Conservation (phyloP, 2,329 filamentous ascomycete species). For the Ambrosiella beaveri region DNA sequence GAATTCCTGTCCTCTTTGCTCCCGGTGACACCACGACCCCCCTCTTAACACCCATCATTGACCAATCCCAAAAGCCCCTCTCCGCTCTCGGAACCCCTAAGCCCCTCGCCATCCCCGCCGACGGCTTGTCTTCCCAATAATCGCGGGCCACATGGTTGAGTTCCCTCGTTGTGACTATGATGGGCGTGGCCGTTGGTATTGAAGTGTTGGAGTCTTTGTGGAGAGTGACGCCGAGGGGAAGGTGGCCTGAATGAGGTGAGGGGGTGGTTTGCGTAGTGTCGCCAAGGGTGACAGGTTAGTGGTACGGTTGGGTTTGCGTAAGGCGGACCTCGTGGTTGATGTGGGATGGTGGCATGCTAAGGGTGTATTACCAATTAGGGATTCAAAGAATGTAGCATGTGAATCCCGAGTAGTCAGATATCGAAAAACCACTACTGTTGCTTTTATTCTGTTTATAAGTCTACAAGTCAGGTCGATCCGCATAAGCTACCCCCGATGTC, state of each 20-base stretch:
- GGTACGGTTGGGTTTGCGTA: background rate
- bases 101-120: conserved; percentile 18
- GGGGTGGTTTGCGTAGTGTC: background rate
- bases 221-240: background rate
- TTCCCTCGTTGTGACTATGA: background rate
- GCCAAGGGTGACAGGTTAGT: background rate
- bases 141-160: conserved; percentile 13
- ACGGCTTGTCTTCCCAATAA: conserved; percentile 20
- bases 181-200: background rate
- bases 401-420: too few species aligned
- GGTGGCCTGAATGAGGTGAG: background rate
- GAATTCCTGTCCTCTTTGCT: conserved; percentile 31
- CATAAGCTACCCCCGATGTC: too few species aligned
- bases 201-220: background rate
- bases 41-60: conserved; percentile 15
- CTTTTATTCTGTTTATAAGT: too few species aligned
- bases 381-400: too few species aligned
- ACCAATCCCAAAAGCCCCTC: conserved; percentile 4
- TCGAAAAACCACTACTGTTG: too few species aligned
- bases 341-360: too few species aligned
- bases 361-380: too few species aligned
- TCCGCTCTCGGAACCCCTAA: conserved; percentile 17
- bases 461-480: too few species aligned
- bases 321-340: background rate
- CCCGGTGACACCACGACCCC: conserved; percentile 30